Evolutionary conservation across 331 rosid species (phyloP).

Genomic region (Saraca asoca): DNA sequence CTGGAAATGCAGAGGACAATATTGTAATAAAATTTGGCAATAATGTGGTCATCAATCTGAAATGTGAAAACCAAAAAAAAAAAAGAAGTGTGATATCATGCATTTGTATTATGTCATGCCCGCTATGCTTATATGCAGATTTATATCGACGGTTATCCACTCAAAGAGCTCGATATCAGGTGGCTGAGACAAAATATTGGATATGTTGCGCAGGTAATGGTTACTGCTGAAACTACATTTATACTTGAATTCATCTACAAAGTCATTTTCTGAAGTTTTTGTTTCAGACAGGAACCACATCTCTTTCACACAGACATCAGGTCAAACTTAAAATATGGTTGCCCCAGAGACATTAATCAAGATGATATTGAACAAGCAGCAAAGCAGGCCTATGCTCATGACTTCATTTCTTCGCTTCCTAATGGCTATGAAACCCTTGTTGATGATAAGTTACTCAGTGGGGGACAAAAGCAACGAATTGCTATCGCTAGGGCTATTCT

Average conservation of each 20-base stretch:
- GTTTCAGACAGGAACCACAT: conserved; percentile 66
- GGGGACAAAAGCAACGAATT: conserved; percentile 87
- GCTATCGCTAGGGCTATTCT: conserved; percentile 81
- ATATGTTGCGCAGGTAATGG: conserved; percentile 68
- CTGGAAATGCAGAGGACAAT: background rate
- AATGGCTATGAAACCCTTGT: conserved; percentile 71
- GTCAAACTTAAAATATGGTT: conserved; percentile 74
- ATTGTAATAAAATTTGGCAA: background rate
- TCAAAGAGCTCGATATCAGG: conserved; percentile 61
- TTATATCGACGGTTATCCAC: conserved; percentile 62
- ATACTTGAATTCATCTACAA: conserved; percentile 1
- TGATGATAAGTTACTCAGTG: conserved; percentile 71
- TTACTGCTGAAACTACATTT: conserved; percentile 24
- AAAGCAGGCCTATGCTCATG: conserved; percentile 66
- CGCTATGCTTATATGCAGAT: conserved; percentile 47
- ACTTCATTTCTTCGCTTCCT: conserved; percentile 71
- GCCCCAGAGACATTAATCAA: conserved; percentile 44
- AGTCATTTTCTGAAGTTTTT: conserved; percentile 28
- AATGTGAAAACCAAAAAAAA: background rate
- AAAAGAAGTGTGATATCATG: background rate
- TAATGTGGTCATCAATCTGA: background rate
- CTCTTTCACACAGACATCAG: conserved; percentile 66
- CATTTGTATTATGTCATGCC: background rate
- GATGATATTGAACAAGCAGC: conserved; percentile 74
- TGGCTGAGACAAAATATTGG: conserved; percentile 79